Evolutionary conservation across 495 filamentous ascomycete species (phyloP).

Genomic region (Penicillium simplicissimum): DNA sequence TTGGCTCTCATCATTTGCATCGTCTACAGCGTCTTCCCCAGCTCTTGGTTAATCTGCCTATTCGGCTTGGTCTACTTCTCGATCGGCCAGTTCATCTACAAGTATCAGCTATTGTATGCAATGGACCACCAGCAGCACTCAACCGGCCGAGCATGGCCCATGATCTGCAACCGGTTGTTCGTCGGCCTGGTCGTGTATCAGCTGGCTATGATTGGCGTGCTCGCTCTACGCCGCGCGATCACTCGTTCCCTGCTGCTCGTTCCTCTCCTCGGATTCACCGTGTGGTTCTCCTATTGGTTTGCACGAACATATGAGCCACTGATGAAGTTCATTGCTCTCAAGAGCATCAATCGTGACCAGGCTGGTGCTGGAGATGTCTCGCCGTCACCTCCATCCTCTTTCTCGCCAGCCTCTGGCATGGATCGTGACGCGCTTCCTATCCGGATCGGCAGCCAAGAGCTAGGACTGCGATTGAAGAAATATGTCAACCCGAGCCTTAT

Average conservation of each 20-base stretch:
- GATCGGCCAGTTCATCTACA: conserved; percentile 91
- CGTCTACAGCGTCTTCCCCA: conserved; percentile 87
- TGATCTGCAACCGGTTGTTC: conserved; percentile 88
- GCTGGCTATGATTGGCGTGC: conserved; percentile 81
- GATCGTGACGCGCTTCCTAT: conserved; percentile 49
- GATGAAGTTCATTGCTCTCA: conserved; percentile 87
- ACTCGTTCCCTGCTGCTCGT: conserved; percentile 68
- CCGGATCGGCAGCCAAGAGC: conserved; percentile 41
- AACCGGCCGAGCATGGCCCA: conserved; percentile 89
- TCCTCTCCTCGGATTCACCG: conserved; percentile 72
- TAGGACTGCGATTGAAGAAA: conserved; percentile 45
- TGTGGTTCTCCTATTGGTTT: conserved; percentile 85
- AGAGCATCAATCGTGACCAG: conserved; percentile 69
- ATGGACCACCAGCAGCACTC: conserved; percentile 98
- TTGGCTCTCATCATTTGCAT: conserved; percentile 91
- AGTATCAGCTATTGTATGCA: conserved; percentile 95
- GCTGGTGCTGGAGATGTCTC: conserved; percentile 38
- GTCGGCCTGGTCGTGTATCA: conserved; percentile 86
- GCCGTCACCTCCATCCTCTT: conserved; percentile 37
- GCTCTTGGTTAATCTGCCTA: conserved; percentile 77
- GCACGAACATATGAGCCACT: conserved; percentile 75
- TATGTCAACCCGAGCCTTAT: conserved; percentile 50
- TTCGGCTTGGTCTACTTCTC: conserved; percentile 87
- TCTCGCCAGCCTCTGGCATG: conserved; percentile 45
- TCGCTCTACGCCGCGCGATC: conserved; percentile 73